A percentile compares a stretch with the other conserved stretches of the same genome.
Evolutionary conservation across 2,329 filamentous ascomycete genomes (phyloP).

Genomic region (Pyricularia pennisetigena): DNA sequence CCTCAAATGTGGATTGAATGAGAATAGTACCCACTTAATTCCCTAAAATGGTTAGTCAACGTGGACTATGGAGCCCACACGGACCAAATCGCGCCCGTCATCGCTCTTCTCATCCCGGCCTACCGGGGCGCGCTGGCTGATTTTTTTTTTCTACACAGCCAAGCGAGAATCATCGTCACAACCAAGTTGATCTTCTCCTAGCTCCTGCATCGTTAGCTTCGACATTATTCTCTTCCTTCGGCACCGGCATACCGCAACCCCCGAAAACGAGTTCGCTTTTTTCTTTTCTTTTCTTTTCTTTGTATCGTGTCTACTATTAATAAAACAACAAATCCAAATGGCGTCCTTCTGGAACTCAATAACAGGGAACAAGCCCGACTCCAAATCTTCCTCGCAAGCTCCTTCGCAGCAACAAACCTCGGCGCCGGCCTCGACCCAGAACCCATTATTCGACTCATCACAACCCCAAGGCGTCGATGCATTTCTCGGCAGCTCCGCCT

Average conservation of each 20-base stretch:
- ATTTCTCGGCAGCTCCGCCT: conserved; percentile 67
- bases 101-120: conserved; percentile 1
- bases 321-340: conserved; percentile 23
- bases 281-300: background rate
- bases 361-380: conserved; percentile 43
- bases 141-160: conserved; percentile 5
- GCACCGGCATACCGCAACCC: background rate
- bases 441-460: conserved; percentile 58
- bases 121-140: conserved; percentile 1
- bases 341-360: conserved; percentile 49
- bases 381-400: conserved; percentile 19
- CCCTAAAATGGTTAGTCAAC: background rate
- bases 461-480: conserved; percentile 68
- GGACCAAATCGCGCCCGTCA: conserved; percentile 1
- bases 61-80: background rate
- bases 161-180: background rate
- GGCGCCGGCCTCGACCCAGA: conserved; percentile 30
- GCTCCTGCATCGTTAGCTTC: background rate
- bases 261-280: background rate
- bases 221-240: background rate
- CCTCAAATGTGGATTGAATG: background rate
- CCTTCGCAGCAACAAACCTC: conserved; percentile 16
- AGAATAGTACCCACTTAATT: background rate
- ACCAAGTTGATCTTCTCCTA: background rate
- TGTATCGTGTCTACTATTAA: background rate